Evolutionary conservation across 805 yeast genomes (phyloP).

Genomic region (Lipomyces spencermartinsiae): DNA sequence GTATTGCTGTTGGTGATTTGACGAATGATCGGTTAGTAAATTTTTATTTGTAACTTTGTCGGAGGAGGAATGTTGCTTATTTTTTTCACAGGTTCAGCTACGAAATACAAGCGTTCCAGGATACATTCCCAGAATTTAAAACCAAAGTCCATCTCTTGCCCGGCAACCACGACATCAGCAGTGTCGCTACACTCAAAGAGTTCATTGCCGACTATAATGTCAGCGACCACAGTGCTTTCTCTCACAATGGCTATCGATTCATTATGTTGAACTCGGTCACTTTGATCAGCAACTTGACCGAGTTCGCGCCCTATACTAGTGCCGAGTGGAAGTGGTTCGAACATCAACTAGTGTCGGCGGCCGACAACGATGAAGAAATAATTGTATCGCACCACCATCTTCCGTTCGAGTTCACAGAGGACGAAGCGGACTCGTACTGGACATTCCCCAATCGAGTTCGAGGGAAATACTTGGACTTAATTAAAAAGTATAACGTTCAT

Average conservation of each 20-base stretch:
- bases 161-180: constrained; percentile 11
- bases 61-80: neutral
- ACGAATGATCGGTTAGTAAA: constrained; percentile 11
- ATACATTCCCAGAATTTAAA: constrained; percentile 10
- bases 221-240: constrained; percentile 12
- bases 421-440: constrained; percentile 13
- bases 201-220: constrained; percentile 9
- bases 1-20: constrained; percentile 13
- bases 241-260: constrained; percentile 14
- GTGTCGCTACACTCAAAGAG: neutral
- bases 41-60: neutral
- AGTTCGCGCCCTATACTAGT: neutral
- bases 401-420: constrained; percentile 12
- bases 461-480: neutral
- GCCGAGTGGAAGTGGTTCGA: constrained; percentile 6
- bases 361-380: neutral
- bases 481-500: constrained; percentile 8
- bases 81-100: neutral
- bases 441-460: constrained; percentile 15
- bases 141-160: constrained; percentile 7
- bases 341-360: neutral
- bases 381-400: constrained; percentile 15
- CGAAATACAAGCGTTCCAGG: constrained; percentile 14
- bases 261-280: constrained; percentile 13
- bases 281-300: constrained; percentile 12